Evolutionary conservation across 768 basidiomycete species (phyloP).

Genomic region (Leccinum subtestaceum): DNA sequence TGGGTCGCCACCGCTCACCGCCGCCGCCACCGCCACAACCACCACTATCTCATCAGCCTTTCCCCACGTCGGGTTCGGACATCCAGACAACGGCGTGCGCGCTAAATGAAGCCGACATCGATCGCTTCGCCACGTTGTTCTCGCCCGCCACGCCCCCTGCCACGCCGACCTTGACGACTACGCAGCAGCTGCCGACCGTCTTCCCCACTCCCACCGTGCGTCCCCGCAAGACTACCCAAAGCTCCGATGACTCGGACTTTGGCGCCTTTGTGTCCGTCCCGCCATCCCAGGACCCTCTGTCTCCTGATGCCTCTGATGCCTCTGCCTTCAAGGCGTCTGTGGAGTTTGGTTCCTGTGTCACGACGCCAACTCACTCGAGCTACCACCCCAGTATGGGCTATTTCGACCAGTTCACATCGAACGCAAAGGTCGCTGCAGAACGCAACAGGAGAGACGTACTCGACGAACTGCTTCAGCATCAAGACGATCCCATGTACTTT

Average conservation of each 20-base stretch:
- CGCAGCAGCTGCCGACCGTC: neutral
- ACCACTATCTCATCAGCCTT: neutral
- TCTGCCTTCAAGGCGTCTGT: neutral
- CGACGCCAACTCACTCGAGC: neutral
- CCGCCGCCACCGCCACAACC: too few relatives aligned
- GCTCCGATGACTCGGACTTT: constrained; percentile 50
- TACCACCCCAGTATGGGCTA: constrained; percentile 43
- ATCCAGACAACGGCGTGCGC: neutral
- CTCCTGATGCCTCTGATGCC: neutral
- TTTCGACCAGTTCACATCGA: constrained; percentile 58
- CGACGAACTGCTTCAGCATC: constrained; percentile 61
- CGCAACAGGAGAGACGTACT: constrained; percentile 52
- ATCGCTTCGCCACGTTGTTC: constrained; percentile 45
- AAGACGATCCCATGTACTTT: constrained; percentile 73
- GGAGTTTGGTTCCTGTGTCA: neutral
- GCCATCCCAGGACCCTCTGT: constrained; percentile 47
- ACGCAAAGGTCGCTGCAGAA: constrained; percentile 53
- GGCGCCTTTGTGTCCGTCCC: constrained; percentile 62
- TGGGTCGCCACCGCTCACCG: too few relatives aligned
- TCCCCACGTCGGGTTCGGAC: neutral
- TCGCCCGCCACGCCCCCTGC: constrained; percentile 37
- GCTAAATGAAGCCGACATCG: constrained; percentile 31
- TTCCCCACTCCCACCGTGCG: neutral
- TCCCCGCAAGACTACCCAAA: constrained; percentile 14
- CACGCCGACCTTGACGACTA: constrained; percentile 15